Evolutionary conservation across 257 asterid species (phyloP), one percentile per base, ranked within the genome.

Genomic region (Eucommia ulmoides): DNA sequence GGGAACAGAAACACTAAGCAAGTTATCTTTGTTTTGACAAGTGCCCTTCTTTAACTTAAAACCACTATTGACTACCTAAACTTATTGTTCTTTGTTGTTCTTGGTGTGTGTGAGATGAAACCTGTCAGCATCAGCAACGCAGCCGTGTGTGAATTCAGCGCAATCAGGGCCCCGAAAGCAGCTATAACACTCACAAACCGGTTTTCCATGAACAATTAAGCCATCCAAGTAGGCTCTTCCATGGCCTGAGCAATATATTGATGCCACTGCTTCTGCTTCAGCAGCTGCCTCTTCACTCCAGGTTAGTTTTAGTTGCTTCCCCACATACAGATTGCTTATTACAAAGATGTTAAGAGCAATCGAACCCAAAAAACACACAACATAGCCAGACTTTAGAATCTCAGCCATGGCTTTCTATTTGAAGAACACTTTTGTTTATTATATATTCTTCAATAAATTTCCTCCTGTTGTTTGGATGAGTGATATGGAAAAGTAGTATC

Each of bases 151-250:
- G 10, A 73, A 56, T 0, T 65, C 0, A 45, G 85, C 70, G 65
- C 93, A 85, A 19, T 82, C 75, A 45, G 50, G 25, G 24, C 91
- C 93, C 14, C 16, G 61, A 63, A 68, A 84, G 62, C 95, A 84
- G 7, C 67, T 33, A 47, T 68, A 52, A 53, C 95, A 84, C 76
- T 84, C 93, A 55, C 96, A 86, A 33, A 71, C 49, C 1, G 78
- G 84, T 8, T 47, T 55, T 0, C 69, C 78, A 29, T 74, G 49
- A 22, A n/a, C 58, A 2, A 20, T 2, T 12, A 54, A 3, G 14
- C 93, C 83, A 73, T 73, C 79, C 58, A 70, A 18, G 59, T 51
- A 82, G 21, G 84, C 83, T 63, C 65, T 68, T 33, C 95, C 95
- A 67, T 82, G 74, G 5, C 77, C 87, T 1, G 91, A 79, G 38